Conservation (phyloP, 805 yeast genomes). For the Wickerhamomyces queroliae region DNA sequence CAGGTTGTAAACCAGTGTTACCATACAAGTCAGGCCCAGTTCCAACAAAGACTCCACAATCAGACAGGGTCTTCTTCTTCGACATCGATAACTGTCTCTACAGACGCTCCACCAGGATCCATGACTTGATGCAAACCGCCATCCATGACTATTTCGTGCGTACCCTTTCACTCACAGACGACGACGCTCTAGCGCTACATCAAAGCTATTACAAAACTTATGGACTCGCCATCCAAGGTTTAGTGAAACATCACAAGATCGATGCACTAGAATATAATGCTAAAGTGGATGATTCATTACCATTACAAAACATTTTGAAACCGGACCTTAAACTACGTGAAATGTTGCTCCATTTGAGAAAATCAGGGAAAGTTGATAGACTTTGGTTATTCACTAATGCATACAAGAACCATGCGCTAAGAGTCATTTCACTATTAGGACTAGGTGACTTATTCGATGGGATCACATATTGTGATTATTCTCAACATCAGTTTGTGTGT, state of each 20-base stretch:
- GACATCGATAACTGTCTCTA: constrained; percentile 94
- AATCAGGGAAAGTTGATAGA: constrained; percentile 51
- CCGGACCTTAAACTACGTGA: constrained; percentile 54
- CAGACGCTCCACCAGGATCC: constrained; percentile 66
- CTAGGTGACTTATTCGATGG: constrained; percentile 94
- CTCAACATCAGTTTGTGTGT: constrained; percentile 61
- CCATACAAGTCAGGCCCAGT: not conserved
- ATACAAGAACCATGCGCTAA: constrained; percentile 79
- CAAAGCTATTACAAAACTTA: constrained; percentile 74
- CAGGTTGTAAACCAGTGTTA: not conserved
- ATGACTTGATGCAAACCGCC: constrained; percentile 80
- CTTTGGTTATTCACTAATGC: constrained; percentile 96
- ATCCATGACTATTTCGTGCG: constrained; percentile 78
- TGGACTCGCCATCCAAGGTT: constrained; percentile 91
- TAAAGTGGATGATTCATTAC: constrained; percentile 88
- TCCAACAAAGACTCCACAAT: not conserved
- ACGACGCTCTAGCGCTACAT: constrained; percentile 71
- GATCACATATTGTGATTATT: constrained; percentile 85
- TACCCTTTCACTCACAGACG: constrained; percentile 53
- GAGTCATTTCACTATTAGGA: constrained; percentile 77
- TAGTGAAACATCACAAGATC: constrained; percentile 56
- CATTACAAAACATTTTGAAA: constrained; percentile 68
- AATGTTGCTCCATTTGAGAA: constrained; percentile 38
- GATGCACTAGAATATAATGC: constrained; percentile 86
- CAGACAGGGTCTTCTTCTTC: constrained; percentile 61